Evolutionary conservation across 805 yeast species (phyloP), one percentile per base, ranked within the genome.

Genomic region (Brettanomyces nanus): DNA sequence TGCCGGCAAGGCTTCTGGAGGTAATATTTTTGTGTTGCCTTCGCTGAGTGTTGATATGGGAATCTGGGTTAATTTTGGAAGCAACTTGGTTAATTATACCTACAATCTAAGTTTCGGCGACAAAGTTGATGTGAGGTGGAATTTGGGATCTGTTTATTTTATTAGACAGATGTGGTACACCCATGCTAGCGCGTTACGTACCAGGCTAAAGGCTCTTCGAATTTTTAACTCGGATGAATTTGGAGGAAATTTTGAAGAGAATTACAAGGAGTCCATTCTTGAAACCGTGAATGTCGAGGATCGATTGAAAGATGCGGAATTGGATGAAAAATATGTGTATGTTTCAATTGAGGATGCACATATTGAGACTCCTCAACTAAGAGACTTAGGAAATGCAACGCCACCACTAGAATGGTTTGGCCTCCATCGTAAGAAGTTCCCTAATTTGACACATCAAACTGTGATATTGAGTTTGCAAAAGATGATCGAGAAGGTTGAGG

Each of bases 361-460:
- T 5, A 86, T 92, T 27, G 94, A 84, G 44, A 84, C 92, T 15
- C 97, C 97, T 2, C 90, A 81, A 47, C 65, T 92, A 51, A 78
- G 77, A 51, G 97, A 92, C 52, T 68, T 92, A 50, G 97, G 98
- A 19, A 89, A 82, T 60, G 97, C 97, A 1, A 92, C 98, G 0
- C 98, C 98, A 1, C 98, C 98, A 2, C 62, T 92, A 41, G 98
- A 92, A 56, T 92, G 98, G 98, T 84, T 92, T 63, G 98, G 98
- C 2, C 68, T 92, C 22, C 92, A 92, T 56, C 70, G 97, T 46
- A 74, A 81, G 49, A 75, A 79, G 46, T 77, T 92, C 47, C 98
- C 98, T 0, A 78, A 83, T 29, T 69, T 84, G 41, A 81, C 95
- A 0, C 97, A 92, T 54, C 90, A 86, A 56, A 65, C 75, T 43